Conservation (phyloP, 2,329 filamentous ascomycete species). For the Epichloe elymi region DNA sequence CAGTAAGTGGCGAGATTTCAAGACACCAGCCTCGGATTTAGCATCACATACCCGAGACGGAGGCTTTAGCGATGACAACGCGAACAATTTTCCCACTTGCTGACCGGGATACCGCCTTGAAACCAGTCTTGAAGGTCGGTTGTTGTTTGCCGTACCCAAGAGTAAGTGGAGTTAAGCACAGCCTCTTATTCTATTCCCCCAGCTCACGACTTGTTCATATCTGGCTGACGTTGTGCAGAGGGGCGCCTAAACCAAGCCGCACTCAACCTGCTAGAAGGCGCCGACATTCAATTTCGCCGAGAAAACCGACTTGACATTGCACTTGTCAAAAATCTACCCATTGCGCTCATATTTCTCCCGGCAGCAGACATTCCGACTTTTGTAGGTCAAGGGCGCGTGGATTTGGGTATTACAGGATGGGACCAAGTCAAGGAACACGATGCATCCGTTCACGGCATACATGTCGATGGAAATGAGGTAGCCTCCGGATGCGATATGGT, state of each 20-base stretch:
- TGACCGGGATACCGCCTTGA: not conserved
- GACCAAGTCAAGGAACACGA: constrained; percentile 92
- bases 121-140: constrained; percentile 70
- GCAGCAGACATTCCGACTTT: constrained; percentile 96
- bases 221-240: constrained; percentile 34
- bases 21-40: not conserved
- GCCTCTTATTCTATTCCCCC: not conserved
- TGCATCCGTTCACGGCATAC: constrained; percentile 41
- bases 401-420: constrained; percentile 85
- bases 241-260: constrained; percentile 80
- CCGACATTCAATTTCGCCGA: constrained; percentile 91
- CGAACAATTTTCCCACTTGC: not conserved
- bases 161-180: constrained; percentile 45
- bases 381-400: constrained; percentile 85
- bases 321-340: constrained; percentile 89
- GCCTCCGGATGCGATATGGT: constrained; percentile 65
- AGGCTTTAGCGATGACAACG: not conserved
- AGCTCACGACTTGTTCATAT: not conserved
- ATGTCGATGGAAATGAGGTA: constrained; percentile 30
- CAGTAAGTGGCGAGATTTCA: constrained; percentile 25
- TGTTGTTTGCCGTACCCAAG: constrained; percentile 96
- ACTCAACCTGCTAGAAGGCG: constrained; percentile 81
- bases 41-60: not conserved
- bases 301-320: constrained; percentile 95
- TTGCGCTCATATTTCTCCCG: constrained; percentile 92